A percentile compares a stretch with the other conserved stretches of the same genome.
These are phyloP conservation scores for Blumeria graminis DNA, from an alignment of 2,329 filamentous ascomycete species.

Conservation along the genomic window DNA sequence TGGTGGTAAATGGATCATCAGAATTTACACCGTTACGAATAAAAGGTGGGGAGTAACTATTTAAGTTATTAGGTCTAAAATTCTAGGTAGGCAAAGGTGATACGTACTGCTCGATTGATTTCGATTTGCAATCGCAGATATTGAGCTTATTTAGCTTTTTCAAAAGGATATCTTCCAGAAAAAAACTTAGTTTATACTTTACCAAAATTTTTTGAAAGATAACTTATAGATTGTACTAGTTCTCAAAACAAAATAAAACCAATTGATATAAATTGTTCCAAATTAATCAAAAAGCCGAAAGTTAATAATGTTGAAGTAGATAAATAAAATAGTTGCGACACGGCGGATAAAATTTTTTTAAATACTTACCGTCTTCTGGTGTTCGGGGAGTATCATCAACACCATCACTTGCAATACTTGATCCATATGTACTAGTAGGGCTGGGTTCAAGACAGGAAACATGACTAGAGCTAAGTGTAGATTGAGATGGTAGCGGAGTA, in stretches of 20 bases:
- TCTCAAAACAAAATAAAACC: no score
- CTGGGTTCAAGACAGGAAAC: conserved; percentile 7
- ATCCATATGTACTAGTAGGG: conserved; percentile 11
- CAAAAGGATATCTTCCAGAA: conserved; percentile 3
- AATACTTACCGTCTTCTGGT: conserved; percentile 8
- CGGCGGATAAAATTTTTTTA: neutral
- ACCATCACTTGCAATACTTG: conserved; percentile 7
- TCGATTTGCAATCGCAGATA: neutral
- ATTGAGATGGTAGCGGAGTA: neutral
- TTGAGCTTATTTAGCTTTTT: conserved; percentile 4
- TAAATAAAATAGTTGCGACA: neutral
- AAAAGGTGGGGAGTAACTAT: conserved; percentile 13
- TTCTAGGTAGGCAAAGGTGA: neutral
- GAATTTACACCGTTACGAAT: conserved; percentile 8
- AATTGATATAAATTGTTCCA: neutral
- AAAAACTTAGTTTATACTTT: neutral
- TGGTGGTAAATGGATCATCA: conserved; percentile 10
- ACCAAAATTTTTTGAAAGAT: conserved; percentile 1
- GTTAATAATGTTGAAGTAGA: neutral
- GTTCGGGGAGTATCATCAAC: conserved; percentile 6
- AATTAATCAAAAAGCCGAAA: no score
- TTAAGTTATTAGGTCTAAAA: conserved; percentile 1
- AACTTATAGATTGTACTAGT: no score
- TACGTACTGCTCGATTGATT: conserved; percentile 7
- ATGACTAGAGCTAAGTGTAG: neutral